Evolutionary conservation across 768 basidiomycete species (phyloP).

Genomic region (Lentinus tigrinus): DNA sequence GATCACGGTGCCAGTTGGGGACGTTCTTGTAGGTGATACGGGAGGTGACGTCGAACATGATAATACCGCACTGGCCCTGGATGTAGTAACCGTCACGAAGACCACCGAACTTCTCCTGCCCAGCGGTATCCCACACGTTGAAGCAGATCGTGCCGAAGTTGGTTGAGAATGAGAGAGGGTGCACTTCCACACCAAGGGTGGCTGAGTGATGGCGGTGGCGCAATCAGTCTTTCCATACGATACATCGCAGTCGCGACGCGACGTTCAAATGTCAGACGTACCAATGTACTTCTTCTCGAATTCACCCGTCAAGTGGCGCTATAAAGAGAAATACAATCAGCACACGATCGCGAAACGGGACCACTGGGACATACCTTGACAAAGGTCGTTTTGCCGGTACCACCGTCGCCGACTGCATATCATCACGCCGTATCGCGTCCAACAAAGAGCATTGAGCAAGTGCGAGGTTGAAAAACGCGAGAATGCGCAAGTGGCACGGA

Average conservation of each 20-base stretch:
- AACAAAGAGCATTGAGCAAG: conserved; percentile 18
- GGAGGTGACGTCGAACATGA: conserved; percentile 99
- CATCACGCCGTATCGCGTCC: conserved; percentile 22
- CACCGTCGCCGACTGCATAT: conserved; percentile 85
- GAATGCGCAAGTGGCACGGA: conserved; percentile 19
- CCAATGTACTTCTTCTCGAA: conserved; percentile 99
- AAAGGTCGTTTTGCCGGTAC: conserved; percentile 97
- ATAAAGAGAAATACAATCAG: conserved; percentile 46
- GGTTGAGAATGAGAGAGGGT: conserved; percentile 93
- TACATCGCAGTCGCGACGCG: background rate
- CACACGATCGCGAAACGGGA: conserved; percentile 44
- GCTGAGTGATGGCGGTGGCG: conserved; percentile 48
- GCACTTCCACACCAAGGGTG: conserved; percentile 99
- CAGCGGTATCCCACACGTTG: conserved; percentile 99
- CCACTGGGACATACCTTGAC: conserved; percentile 69
- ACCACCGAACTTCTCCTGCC: conserved; percentile 99
- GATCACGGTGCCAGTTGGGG: conserved; percentile 99
- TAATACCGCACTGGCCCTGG: conserved; percentile 99
- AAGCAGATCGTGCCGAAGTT: conserved; percentile 99
- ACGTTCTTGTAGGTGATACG: conserved; percentile 99
- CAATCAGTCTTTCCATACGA: conserved; percentile 2
- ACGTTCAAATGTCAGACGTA: conserved; percentile 37
- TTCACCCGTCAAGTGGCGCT: conserved; percentile 99
- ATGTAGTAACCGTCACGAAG: conserved; percentile 96
- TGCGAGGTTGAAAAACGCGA: conserved; percentile 19